Percentiles rank a stretch among this genome's conserved stretches.
Conservation (phyloP, 208 protist species). For the Entamoeba histolytica region DNA sequence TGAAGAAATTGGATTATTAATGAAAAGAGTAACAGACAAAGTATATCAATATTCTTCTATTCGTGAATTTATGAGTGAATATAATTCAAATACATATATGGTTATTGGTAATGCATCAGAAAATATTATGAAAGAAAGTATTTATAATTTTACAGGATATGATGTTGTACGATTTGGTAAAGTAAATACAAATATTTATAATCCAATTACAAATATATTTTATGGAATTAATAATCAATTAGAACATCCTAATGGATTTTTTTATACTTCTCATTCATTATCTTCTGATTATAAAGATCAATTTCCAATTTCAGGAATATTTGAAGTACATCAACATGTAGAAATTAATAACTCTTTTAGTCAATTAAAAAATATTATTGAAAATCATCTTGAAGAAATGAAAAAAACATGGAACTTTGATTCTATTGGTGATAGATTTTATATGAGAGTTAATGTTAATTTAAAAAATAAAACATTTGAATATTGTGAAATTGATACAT, state of each 20-base stretch:
- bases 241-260: neutral
- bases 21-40: neutral
- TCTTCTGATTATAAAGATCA: neutral
- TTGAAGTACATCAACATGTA: neutral
- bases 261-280: neutral
- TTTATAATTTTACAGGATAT: neutral
- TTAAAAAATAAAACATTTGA: neutral
- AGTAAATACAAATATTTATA: neutral
- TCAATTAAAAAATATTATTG: neutral
- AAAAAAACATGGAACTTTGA: neutral
- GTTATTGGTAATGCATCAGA: neutral
- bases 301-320: neutral
- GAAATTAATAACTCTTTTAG: neutral
- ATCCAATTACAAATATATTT: neutral
- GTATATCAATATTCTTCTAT: neutral
- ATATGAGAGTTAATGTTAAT: neutral
- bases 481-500: neutral
- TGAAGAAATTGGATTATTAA: neutral
- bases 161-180: neutral
- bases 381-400: neutral
- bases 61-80: neutral
- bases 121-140: neutral
- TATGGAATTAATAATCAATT: neutral
- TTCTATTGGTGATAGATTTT: neutral
- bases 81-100: neutral